Evolutionary conservation across 2,329 filamentous ascomycete species (phyloP).

Genomic region (Colletotrichum spinosum): DNA sequence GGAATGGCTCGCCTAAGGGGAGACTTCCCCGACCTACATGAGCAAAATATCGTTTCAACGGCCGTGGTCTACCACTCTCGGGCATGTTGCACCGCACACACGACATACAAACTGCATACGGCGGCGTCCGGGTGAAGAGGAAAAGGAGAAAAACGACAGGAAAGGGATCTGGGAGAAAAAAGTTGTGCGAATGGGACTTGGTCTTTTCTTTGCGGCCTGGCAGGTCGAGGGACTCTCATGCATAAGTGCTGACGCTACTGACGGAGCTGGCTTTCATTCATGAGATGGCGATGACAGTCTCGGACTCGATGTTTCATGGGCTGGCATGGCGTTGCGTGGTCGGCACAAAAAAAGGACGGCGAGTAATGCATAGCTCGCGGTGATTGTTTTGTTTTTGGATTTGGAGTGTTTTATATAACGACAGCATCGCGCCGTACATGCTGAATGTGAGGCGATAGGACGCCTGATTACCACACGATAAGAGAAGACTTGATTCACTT

Average conservation of each 20-base stretch:
- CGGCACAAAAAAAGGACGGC: conserved; percentile 28
- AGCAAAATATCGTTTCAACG: conserved; percentile 18
- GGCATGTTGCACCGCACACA: conserved; percentile 17
- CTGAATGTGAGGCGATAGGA: not conserved
- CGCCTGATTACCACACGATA: conserved; percentile 6
- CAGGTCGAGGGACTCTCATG: conserved; percentile 1
- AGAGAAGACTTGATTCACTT: not conserved
- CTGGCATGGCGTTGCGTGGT: conserved; percentile 36
- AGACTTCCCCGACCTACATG: not conserved
- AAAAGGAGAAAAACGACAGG: conserved; percentile 16
- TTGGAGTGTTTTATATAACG: conserved; percentile 7
- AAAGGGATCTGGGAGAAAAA: conserved; percentile 22
- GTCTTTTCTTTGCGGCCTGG: conserved; percentile 21
- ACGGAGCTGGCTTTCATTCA: conserved; percentile 18
- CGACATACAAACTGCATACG: conserved; percentile 32
- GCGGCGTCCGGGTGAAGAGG: conserved; percentile 28
- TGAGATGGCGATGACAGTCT: conserved; percentile 26
- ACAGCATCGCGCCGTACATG: conserved; percentile 25
- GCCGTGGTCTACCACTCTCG: conserved; percentile 3
- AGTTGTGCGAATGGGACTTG: conserved; percentile 15
- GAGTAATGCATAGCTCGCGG: conserved; percentile 31
- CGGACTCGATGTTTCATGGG: conserved; percentile 24
- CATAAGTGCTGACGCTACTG: conserved; percentile 1
- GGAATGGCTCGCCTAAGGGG: conserved; percentile 65
- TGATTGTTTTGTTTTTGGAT: conserved; percentile 13